phyloP scores from a whole-genome alignment of 2,329 filamentous ascomycete genomes.

The Didymella sp. region DNA sequence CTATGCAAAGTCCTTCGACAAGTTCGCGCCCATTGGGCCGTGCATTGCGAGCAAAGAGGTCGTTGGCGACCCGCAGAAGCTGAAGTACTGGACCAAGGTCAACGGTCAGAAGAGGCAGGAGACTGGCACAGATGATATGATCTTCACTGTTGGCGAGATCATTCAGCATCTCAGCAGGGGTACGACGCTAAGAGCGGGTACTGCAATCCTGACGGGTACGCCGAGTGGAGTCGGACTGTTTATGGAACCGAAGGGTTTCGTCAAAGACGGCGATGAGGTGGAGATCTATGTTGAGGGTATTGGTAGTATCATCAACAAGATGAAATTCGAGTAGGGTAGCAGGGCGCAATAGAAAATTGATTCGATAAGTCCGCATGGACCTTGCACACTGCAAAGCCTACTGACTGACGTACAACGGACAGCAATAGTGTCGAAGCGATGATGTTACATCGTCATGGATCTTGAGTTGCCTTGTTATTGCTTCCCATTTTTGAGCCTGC shows the following conservation, averaged over 20 bases:
- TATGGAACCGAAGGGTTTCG: conserved; percentile 49
- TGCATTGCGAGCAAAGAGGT: conserved; percentile 45
- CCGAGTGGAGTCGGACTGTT: conserved; percentile 51
- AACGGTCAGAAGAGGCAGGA: conserved; percentile 56
- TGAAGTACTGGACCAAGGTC: conserved; percentile 50
- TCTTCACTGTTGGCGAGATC: conserved; percentile 54
- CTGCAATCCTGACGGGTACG: conserved; percentile 60
- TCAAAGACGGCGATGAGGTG: conserved; percentile 47
- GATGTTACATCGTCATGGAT: neutral
- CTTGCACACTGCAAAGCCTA: neutral
- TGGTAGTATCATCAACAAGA: conserved; percentile 45
- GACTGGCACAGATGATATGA: conserved; percentile 56
- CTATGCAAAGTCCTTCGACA: conserved; percentile 56
- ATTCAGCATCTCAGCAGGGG: conserved; percentile 55
- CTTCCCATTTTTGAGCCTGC: neutral
- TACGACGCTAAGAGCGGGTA: conserved; percentile 57
- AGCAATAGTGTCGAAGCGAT: neutral
- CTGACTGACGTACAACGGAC: neutral
- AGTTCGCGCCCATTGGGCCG: conserved; percentile 55
- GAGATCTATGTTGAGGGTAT: conserved; percentile 47
- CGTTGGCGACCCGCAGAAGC: conserved; percentile 44
- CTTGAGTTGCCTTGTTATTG: neutral
- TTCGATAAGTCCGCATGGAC: neutral
- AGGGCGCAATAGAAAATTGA: neutral
- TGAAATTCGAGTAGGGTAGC: conserved; percentile 39